Percentiles rank a stretch among this genome's conserved stretches.
Conservation (phyloP, 2,329 filamentous ascomycete species). For the Clonostachys chloroleuca region DNA sequence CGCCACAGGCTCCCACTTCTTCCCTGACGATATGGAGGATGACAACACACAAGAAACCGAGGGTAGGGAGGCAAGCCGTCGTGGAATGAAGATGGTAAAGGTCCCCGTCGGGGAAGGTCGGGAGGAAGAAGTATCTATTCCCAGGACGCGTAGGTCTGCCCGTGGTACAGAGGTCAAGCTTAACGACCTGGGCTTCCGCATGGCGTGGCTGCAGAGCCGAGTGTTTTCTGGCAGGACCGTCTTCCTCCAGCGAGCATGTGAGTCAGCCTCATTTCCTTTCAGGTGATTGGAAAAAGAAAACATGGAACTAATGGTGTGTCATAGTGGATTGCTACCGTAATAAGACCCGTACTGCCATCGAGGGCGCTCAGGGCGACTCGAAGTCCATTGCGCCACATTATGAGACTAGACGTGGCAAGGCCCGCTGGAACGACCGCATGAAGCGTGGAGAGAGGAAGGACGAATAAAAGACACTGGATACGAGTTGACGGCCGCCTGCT, state of each 20-base stretch:
- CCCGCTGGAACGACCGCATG: constrained; percentile 62
- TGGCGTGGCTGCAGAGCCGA: constrained; percentile 94
- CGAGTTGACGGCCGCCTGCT: background rate
- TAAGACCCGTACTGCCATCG: constrained; percentile 81
- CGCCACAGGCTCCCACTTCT: constrained; percentile 70
- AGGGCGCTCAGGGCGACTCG: constrained; percentile 73
- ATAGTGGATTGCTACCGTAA: constrained; percentile 91
- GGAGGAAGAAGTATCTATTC: constrained; percentile 70
- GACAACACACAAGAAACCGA: constrained; percentile 49
- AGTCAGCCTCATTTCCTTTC: constrained; percentile 35
- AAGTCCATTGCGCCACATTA: constrained; percentile 75
- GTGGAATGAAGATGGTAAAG: constrained; percentile 42
- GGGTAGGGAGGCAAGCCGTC: constrained; percentile 33
- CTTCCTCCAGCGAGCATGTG: constrained; percentile 87
- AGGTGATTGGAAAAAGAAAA: background rate
- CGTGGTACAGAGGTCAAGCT: constrained; percentile 82
- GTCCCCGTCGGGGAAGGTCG: constrained; percentile 65
- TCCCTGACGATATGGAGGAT: constrained; percentile 59
- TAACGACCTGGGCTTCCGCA: constrained; percentile 89
- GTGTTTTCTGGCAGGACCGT: constrained; percentile 83
- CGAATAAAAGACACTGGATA: constrained; percentile 15
- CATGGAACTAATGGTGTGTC: constrained; percentile 4
- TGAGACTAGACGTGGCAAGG: constrained; percentile 83
- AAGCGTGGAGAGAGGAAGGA: constrained; percentile 22
- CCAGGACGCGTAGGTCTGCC: constrained; percentile 64